Percentiles rank a stretch among this genome's conserved stretches.
These are phyloP conservation scores for Barnettozyma sucrosica DNA, from an alignment of 805 yeast genomes.

Conservation along the genomic window DNA sequence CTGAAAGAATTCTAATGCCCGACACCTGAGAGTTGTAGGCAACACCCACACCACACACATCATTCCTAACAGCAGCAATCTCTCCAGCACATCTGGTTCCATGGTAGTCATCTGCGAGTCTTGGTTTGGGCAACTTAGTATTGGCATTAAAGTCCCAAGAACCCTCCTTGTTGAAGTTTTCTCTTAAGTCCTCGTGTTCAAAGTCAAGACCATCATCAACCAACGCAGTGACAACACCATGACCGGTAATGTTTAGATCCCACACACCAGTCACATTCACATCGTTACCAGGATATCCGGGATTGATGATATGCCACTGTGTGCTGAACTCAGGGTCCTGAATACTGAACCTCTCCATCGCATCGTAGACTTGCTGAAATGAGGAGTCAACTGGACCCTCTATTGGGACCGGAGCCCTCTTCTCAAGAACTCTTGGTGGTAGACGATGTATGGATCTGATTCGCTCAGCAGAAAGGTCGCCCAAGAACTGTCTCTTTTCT, in stretches of 20 bases:
- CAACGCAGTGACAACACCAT: slow-evolving; percentile 77
- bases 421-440: slow-evolving; percentile 46
- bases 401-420: slow-evolving; percentile 54
- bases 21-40: slow-evolving; percentile 83
- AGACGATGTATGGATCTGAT: slow-evolving; percentile 49
- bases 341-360: slow-evolving; percentile 50
- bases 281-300: slow-evolving; percentile 70
- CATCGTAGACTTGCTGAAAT: slow-evolving; percentile 39
- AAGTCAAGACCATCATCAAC: slow-evolving; percentile 94
- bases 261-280: slow-evolving; percentile 84
- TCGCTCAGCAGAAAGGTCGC: slow-evolving; percentile 17
- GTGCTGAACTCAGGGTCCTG: slow-evolving; percentile 74
- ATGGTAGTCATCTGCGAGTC: slow-evolving; percentile 77
- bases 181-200: slow-evolving; percentile 65
- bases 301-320: slow-evolving; percentile 92
- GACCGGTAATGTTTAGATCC: slow-evolving; percentile 76
- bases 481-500: slow-evolving; percentile 15
- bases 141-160: slow-evolving; percentile 92
- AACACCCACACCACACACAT: slow-evolving; percentile 94
- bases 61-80: slow-evolving; percentile 79
- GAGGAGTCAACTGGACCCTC: slow-evolving; percentile 45
- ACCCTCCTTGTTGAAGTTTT: slow-evolving; percentile 68
- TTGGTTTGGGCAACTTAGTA: slow-evolving; percentile 70
- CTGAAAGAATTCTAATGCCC: slow-evolving; percentile 86
- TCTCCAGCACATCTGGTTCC: slow-evolving; percentile 99